Evolutionary conservation across 1,284 basidiomycete species (phyloP), one percentile per base, ranked within the genome.

Genomic region (Volvariella volvacea): DNA sequence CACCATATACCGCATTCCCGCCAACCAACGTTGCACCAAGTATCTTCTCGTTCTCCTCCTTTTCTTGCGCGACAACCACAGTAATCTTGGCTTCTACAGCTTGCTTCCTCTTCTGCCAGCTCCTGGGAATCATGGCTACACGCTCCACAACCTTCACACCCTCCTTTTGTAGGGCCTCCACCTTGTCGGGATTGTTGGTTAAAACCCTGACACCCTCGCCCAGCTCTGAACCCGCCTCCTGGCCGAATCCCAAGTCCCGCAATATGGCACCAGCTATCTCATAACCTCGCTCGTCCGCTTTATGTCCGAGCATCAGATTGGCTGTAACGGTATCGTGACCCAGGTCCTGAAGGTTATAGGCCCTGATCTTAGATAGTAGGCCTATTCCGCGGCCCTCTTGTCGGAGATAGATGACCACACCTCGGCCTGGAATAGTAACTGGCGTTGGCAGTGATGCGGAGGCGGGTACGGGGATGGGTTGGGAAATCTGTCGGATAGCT

Each of bases 301-400:
- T 76, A 63, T 97, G 91, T 1, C 96, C 96, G 19, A 99, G 81
- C 73, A 98, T 77, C 36, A 99, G 70, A 64, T 99, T 99, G 36
- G 96, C 96, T 6, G 89, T 86, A 53, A 99, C 96, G 2, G 96
- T 99, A 67, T 99, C 96, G 60, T 98, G 92, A 0, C 96, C 96
- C 45, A 99, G 73, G 61, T 99, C 96, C 63, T 99, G 96, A 22
- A 99, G 73, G 60, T 99, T 99, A 71, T 99, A 99, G 9, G 96
- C 96, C 41, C 91, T 82, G 48, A 99, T 89, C 64, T 99, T 99
- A 49, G 93, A 93, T 30, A 98, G 68, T 3, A 99, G 70, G 0
- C 96, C 96, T 52, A 99, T 99, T 2, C 96, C 96, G 15, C 96
- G 83, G n/a, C 96, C 96, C 64, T 99, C 96, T 65, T 99, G 96